Evolutionary conservation across 2,329 filamentous ascomycete genomes (phyloP).

Genomic region (Botrytis aclada): DNA sequence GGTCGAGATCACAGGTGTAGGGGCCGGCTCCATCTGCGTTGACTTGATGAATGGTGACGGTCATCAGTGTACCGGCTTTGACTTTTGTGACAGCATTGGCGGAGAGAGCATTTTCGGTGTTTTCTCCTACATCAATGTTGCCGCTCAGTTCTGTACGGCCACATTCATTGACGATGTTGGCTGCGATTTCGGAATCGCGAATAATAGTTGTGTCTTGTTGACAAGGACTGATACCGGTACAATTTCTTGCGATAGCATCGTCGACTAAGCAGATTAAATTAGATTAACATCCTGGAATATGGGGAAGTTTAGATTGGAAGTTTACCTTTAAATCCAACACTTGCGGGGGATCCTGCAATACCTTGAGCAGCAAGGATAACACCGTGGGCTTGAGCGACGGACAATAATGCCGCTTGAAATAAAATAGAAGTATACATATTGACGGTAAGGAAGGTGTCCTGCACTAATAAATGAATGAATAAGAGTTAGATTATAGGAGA

Average conservation of each 20-base stretch:
- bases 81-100: slow-evolving; percentile 49
- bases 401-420: slow-evolving; percentile 13
- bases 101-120: slow-evolving; percentile 51
- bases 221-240: slow-evolving; percentile 62
- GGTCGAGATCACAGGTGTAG: slow-evolving; percentile 53
- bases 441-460: slow-evolving; percentile 12
- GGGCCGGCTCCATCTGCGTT: slow-evolving; percentile 55
- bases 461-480: slow-evolving; percentile 20
- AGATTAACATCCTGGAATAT: neutral
- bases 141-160: slow-evolving; percentile 59
- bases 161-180: slow-evolving; percentile 56
- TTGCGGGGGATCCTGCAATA: slow-evolving; percentile 2
- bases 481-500: slow-evolving; percentile 11
- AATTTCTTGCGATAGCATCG: slow-evolving; percentile 56
- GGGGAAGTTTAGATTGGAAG: neutral
- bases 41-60: slow-evolving; percentile 52
- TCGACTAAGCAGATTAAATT: slow-evolving; percentile 43
- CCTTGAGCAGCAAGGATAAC: slow-evolving; percentile 18
- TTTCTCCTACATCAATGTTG: slow-evolving; percentile 59
- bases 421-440: slow-evolving; percentile 17
- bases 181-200: slow-evolving; percentile 51
- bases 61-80: slow-evolving; percentile 44
- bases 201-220: slow-evolving; percentile 65
- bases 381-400: slow-evolving; percentile 11
- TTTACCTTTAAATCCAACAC: slow-evolving; percentile 16